Percentiles rank a stretch among this genome's conserved stretches.
Conservation (phyloP, 371 early-diverging fungal genomes). For the Apophysomyces trapeziformis region DNA sequence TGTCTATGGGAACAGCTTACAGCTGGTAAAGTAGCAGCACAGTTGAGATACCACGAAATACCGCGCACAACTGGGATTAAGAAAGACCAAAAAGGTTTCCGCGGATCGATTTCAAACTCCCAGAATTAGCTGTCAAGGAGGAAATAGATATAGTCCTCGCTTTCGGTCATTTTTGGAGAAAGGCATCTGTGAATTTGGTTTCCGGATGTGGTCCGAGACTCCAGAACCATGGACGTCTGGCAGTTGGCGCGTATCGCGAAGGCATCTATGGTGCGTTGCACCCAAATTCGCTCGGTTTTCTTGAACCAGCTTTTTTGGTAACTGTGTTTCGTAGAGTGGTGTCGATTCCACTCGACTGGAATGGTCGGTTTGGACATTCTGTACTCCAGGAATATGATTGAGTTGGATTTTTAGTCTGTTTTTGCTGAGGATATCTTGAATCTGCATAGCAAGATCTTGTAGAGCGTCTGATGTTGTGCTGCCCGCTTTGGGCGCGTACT, state of each 20-base stretch:
- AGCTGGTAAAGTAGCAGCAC: too few species aligned
- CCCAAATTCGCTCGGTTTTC: slow-evolving; percentile 11
- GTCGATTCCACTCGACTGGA: slow-evolving; percentile 15
- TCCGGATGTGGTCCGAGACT: slow-evolving; percentile 27
- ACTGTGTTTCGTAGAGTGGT: slow-evolving; percentile 19
- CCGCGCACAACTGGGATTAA: too few species aligned
- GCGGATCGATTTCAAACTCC: slow-evolving; percentile 25
- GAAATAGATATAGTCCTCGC: slow-evolving; percentile 25
- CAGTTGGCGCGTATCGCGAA: slow-evolving; percentile 33
- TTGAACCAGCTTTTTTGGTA: slow-evolving; percentile 15
- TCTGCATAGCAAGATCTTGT: slow-evolving; percentile 24
- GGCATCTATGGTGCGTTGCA: slow-evolving; percentile 27
- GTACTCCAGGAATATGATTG: slow-evolving; percentile 26
- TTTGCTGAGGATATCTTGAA: slow-evolving; percentile 20
- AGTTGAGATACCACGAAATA: too few species aligned
- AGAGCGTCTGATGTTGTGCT: slow-evolving; percentile 21
- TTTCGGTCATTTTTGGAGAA: slow-evolving; percentile 25
- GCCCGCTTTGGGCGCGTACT: slow-evolving; percentile 25
- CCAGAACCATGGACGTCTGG: slow-evolving; percentile 22
- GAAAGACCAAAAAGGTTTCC: too few species aligned
- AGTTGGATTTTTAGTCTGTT: slow-evolving; percentile 16
- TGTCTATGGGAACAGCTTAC: too few species aligned
- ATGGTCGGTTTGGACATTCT: slow-evolving; percentile 21
- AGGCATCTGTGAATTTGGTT: slow-evolving; percentile 34
- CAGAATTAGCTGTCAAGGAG: slow-evolving; percentile 35